Base-by-base conservation (phyloP, 1,284 basidiomycete genomes). In the Malassezia arunalokei region DNA sequence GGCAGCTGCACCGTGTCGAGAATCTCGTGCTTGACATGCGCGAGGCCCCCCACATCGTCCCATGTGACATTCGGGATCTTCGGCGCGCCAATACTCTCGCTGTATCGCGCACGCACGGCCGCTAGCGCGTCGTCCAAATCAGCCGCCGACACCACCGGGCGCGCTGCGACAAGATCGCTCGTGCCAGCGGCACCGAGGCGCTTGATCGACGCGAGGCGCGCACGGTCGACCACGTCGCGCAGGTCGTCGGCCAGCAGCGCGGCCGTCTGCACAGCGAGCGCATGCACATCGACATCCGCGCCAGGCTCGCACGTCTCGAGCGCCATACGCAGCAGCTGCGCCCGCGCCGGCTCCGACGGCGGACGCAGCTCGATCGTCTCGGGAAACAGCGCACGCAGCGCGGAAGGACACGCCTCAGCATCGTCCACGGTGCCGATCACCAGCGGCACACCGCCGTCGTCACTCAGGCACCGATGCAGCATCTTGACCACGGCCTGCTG, bases 1-100 rank as follows among this genome's bases (percentile, higher is more conserved):
- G 94, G 94, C 3, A 99, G 77, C 71, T 98, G 91, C 43, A 98
- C 87, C 14, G 92, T 99, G 66, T 99, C 92, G 60, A 98, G 77
- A 52, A 99, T 96, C 64, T 96, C 92, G 40, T 81, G 75, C 75
- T 96, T 98, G 54, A 96, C 88, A 57, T 79, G 77, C 1, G 82
- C 83, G 15, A 99, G 77, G 6, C 94, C 94, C 38, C 94, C 94
- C 12, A 99, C 85, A 71, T 98, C 94, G 74, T 96, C 89, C 94
- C 94, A 99, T 0, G 86, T 82, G 0, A 99, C 91, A 58, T 82
- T 87, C 1, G 94, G 94, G 47, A 99, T 98, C 66, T 87, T 91
- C 0, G 94, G 94, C 15, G 90, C 89, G 11, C 92, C 92, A 51
- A 98, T 94, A 65, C 81, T 88, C 68, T 91, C 87, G 14, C 87